Evolutionary conservation across 192 early-diverging fungal species (phyloP), one percentile per base, ranked within the genome.

Genomic region (Glomus cerebriforme): DNA sequence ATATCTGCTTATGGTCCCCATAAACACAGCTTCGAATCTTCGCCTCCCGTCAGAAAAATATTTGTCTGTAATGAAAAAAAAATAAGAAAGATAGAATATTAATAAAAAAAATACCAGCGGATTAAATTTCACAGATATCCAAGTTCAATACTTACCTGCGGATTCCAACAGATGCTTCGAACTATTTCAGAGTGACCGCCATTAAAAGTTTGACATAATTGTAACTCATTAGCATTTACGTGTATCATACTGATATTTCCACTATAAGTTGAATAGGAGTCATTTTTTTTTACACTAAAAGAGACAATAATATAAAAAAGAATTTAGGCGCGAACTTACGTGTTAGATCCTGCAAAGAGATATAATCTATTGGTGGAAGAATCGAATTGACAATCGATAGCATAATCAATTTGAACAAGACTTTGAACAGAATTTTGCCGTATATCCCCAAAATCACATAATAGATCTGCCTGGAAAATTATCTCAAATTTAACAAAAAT

Each of bases 121-220:
- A 13, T 45, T 15, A 78, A 34, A 6, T 13, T 22, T 54, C 2
- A n/a, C 9, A 17, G 2, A 31, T 26, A 84, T 59, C 83, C n/a
- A n/a, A n/a, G n/a, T n/a, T n/a, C n/a, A n/a, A n/a, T 83, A 31
- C 89, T 86, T 7, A 86, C 79, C 60, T 81, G 62, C 9, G 88
- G 74, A 63, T 96, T 87, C 95, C 95, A 97, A 79, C 75, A 83
- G 60, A 92, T 86, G 7, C 90, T 92, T 34, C 98, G 86, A 69
- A 99, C 93, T 79, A 98, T 88, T 63, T 94, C 97, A n/a, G 83
- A 81, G 73, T 99, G 97, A 9, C 91, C 97, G 13, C 88, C 91
- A n/a, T 88, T 83, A 54, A 98, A 80, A 2, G 86, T 85, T 77
- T 95, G 92, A 17, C 94, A 93, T 13, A 95, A 84, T 68, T 97